Percentiles rank a stretch among this genome's conserved stretches.
Conservation (phyloP, 2,329 filamentous ascomycete species). For the Pseudonectria foliicola region DNA sequence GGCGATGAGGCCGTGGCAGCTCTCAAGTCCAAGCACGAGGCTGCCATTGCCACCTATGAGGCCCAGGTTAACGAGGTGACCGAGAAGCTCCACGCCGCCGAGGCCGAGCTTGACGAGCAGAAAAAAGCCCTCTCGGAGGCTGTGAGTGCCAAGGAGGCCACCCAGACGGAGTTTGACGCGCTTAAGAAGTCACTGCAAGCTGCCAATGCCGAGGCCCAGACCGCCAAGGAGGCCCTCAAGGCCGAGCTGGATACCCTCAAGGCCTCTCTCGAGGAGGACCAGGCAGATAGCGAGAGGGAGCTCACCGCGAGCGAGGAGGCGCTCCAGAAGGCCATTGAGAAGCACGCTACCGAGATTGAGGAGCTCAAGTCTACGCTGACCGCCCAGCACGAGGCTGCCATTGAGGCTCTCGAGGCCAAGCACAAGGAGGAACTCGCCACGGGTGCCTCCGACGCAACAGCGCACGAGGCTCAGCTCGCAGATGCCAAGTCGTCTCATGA, state of each 20-base stretch:
- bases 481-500: conserved; percentile 47
- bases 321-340: conserved; percentile 33
- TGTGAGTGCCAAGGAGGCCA: too few relatives aligned
- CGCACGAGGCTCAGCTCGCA: conserved; percentile 41
- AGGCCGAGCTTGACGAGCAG: conserved; percentile 35
- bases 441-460: conserved; percentile 36
- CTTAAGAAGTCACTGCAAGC: conserved; percentile 27
- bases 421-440: conserved; percentile 45
- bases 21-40: conserved; percentile 43
- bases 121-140: too few relatives aligned
- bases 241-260: conserved; percentile 42
- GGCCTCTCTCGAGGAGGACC: conserved; percentile 39
- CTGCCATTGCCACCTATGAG: conserved; percentile 40
- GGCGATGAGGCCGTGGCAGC: conserved; percentile 38
- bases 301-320: conserved; percentile 26
- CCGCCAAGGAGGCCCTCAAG: conserved; percentile 42
- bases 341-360: conserved; percentile 43
- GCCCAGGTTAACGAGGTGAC: conserved; percentile 40
- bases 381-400: conserved; percentile 40
- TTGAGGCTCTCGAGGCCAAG: conserved; percentile 46
- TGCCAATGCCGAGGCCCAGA: conserved; percentile 41
- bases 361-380: conserved; percentile 42
- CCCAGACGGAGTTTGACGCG: too few relatives aligned
- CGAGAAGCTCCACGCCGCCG: conserved; percentile 43
- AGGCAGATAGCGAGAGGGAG: conserved; percentile 28